phyloP scores from a whole-genome alignment of 2,329 filamentous ascomycete species.

The Coniella lustricola region DNA sequence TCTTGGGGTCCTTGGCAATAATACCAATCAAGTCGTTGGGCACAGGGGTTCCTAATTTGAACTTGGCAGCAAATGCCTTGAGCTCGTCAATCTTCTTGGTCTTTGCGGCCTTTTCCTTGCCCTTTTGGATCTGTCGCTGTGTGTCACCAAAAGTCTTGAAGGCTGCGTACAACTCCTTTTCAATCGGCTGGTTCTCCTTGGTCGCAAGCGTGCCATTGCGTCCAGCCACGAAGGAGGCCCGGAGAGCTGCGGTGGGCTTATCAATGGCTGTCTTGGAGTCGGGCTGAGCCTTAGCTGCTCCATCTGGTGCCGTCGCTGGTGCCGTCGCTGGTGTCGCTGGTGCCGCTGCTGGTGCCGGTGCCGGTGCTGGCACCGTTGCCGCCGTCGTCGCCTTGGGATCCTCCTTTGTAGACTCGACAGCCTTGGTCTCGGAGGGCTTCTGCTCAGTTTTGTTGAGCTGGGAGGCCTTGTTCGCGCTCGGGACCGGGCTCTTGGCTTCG shows the following conservation, averaged over 20 bases:
- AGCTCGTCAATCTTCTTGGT: constrained; percentile 89
- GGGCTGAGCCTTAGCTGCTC: constrained; percentile 22
- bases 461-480: constrained; percentile 27
- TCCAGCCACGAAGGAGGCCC: constrained; percentile 26
- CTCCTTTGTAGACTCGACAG: constrained; percentile 21
- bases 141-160: constrained; percentile 59
- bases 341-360: neutral
- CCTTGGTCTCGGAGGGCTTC: constrained; percentile 17
- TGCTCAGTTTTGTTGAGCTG: constrained; percentile 12
- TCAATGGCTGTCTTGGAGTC: constrained; percentile 18
- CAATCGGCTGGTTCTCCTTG: constrained; percentile 48
- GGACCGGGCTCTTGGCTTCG: constrained; percentile 24
- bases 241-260: constrained; percentile 15
- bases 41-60: constrained; percentile 90
- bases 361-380: neutral
- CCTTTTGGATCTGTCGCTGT: constrained; percentile 46
- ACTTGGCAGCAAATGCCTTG: constrained; percentile 88
- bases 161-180: constrained; percentile 52
- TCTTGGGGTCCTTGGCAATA: constrained; percentile 90
- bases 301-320: constrained; percentile 18
- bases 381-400: constrained; percentile 21
- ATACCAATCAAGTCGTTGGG: constrained; percentile 89
- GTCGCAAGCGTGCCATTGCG: constrained; percentile 34
- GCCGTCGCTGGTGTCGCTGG: constrained; percentile 4
- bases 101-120: constrained; percentile 66